These are phyloP conservation scores for Tephrocybe sp. DNA, from an alignment of 768 basidiomycete species.

Conservation along the genomic window DNA sequence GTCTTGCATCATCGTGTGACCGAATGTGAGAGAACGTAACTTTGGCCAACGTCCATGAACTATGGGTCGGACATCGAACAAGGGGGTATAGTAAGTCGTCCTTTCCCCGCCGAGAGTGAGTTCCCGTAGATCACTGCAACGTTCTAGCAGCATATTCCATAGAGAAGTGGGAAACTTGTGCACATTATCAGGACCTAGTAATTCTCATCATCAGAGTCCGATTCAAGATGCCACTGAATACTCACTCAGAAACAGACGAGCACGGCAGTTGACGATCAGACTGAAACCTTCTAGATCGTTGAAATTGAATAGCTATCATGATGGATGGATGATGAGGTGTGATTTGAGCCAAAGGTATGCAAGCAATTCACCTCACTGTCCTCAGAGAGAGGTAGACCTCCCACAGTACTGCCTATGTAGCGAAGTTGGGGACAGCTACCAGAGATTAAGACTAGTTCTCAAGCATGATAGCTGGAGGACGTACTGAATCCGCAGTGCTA, in stretches of 20 bases:
- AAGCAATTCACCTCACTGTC: slow-evolving; percentile 21
- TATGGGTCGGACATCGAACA: slow-evolving; percentile 20
- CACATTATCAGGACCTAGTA: slow-evolving; percentile 7
- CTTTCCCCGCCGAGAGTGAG: slow-evolving; percentile 33
- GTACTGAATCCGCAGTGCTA: slow-evolving; percentile 17
- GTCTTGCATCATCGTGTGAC: slow-evolving; percentile 17
- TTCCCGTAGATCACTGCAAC: slow-evolving; percentile 43
- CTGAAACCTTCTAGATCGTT: slow-evolving; percentile 20
- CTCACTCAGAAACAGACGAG: slow-evolving; percentile 10
- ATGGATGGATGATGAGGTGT: neutral
- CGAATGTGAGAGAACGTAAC: slow-evolving; percentile 19
- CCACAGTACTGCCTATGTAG: slow-evolving; percentile 22
- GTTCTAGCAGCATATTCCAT: slow-evolving; percentile 56
- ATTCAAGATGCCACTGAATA: neutral
- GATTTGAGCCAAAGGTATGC: neutral
- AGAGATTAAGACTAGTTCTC: neutral
- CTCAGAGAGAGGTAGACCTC: slow-evolving; percentile 10
- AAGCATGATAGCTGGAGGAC: neutral
- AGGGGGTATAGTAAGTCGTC: slow-evolving; percentile 9
- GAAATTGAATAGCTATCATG: slow-evolving; percentile 23
- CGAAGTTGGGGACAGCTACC: slow-evolving; percentile 22
- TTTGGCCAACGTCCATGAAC: slow-evolving; percentile 20
- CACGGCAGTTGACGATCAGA: slow-evolving; percentile 17
- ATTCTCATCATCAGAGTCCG: neutral
- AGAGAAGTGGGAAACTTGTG: slow-evolving; percentile 26